Evolutionary conservation across 169 alveolate genomes (phyloP).

Genomic region (Cryptosporidium canis): DNA sequence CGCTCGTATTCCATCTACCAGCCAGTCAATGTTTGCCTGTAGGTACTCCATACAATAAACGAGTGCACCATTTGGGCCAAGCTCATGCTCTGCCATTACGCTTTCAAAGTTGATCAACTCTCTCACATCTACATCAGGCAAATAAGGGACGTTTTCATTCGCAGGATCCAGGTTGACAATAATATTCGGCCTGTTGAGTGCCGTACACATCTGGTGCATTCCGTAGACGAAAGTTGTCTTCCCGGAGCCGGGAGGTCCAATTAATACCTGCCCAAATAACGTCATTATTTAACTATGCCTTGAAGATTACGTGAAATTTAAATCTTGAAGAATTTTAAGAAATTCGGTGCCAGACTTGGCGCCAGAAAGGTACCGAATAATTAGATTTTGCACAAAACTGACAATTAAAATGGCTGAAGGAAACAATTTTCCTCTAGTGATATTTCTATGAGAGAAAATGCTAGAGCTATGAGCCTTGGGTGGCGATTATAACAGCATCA

Average conservation of each 20-base stretch:
- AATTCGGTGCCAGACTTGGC: neutral
- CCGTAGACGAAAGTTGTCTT: conserved; percentile 93
- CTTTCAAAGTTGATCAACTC: conserved; percentile 87
- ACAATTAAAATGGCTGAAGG: neutral
- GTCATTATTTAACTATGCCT: conserved; percentile 16
- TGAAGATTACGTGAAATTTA: neutral
- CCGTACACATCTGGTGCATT: conserved; percentile 84
- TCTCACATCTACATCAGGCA: conserved; percentile 88
- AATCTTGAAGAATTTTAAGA: neutral
- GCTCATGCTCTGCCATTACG: conserved; percentile 85
- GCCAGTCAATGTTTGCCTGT: conserved; percentile 91
- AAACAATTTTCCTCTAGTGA: neutral
- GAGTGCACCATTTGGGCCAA: conserved; percentile 96
- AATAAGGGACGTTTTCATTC: conserved; percentile 85
- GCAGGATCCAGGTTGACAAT: conserved; percentile 93
- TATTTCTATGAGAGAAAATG: neutral
- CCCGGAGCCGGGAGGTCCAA: conserved; percentile 96
- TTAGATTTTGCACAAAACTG: neutral
- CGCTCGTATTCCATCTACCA: conserved; percentile 74
- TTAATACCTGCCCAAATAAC: conserved; percentile 89
- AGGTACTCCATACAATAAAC: conserved; percentile 94
- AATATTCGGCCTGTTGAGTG: conserved; percentile 82
- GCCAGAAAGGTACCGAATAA: conserved; percentile 24
- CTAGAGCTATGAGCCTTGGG: conserved; percentile 8
- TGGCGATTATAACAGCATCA: conserved; percentile 39